phyloP scores from a whole-genome alignment of 352 stramenopile genomes.

The Phytophthora palmivora region DNA sequence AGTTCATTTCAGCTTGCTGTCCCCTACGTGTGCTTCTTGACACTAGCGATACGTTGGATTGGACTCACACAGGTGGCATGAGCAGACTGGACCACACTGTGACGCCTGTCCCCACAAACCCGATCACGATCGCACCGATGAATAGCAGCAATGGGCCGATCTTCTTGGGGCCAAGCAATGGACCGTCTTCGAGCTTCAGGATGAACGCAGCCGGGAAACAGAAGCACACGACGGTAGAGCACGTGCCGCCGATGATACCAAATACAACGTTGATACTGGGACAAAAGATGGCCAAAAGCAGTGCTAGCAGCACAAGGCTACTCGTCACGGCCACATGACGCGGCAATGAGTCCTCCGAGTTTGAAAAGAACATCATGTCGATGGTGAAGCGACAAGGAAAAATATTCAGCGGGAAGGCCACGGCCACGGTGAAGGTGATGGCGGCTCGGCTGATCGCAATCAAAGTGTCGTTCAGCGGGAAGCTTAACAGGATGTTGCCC shows the following conservation, averaged over 20 bases:
- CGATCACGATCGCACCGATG: conserved; percentile 76
- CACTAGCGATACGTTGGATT: background rate
- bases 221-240: conserved; percentile 86
- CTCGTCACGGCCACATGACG: conserved; percentile 75
- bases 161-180: conserved; percentile 74
- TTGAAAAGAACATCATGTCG: conserved; percentile 91
- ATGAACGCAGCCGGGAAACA: conserved; percentile 87
- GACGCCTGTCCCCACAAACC: conserved; percentile 67
- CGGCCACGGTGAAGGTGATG: conserved; percentile 88
- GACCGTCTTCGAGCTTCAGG: conserved; percentile 83
- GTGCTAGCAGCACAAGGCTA: conserved; percentile 65
- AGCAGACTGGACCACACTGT: conserved; percentile 78
- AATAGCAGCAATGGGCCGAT: conserved; percentile 77
- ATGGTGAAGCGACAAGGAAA: conserved; percentile 89
- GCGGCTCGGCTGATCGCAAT: conserved; percentile 83
- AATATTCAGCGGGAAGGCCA: conserved; percentile 89
- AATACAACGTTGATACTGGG: conserved; percentile 89
- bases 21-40: background rate
- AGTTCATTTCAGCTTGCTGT: background rate
- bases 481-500: conserved; percentile 86
- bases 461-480: conserved; percentile 75
- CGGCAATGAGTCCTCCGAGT: conserved; percentile 69
- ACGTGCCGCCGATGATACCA: conserved; percentile 86
- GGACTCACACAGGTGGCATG: conserved; percentile 24
- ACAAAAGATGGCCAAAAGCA: conserved; percentile 85